Evolutionary conservation across 306 rosid genomes (phyloP), one percentile per base, ranked within the genome.

Genomic region (Malus sylvestris): DNA sequence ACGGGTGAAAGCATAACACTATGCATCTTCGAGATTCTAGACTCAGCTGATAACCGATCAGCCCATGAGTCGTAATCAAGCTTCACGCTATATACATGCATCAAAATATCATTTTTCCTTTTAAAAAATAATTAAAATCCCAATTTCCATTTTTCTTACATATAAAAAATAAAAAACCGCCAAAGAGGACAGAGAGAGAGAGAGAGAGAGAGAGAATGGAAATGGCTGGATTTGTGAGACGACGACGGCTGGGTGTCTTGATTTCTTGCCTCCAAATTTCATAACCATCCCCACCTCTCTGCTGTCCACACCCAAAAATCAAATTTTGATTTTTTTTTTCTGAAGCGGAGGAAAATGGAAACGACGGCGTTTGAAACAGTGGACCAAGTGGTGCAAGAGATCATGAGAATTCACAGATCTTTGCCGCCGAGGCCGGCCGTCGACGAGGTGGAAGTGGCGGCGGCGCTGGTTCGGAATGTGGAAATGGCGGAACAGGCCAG

Each of bases 401-500:
- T 91, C 71, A 93, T 86, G 98, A 77, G 87, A 85, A 86, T 91
- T 69, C 93, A 93, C 72, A 85, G 88, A 88, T 91, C 93, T 25
- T 76, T 93, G 53, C 95, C 96, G 3, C 3, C 65, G 27, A 78
- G 96, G 22, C 98, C 95, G 1, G 83, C 79, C 60, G 79, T 91
- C 55, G 96, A 93, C 32, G 98, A 93, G 63, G 90, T 93, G 32
- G 98, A 93, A 81, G 98, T 90, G 1, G 96, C 98, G 1, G 80
- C 19, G 67, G 68, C 82, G 51, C 72, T 93, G 74, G 81, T 93
- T 11, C 51, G 68, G 71, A 89, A 91, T 68, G 88, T 89, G 42
- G 95, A 93, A 63, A 87, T 65, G 53, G 98, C 89, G 20, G 91
- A 89, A 40, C 89, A 93, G 53, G 79, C 71, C n/a, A 88, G 85